Percentiles rank a stretch among this genome's conserved stretches.
Evolutionary conservation across 2,329 filamentous ascomycete genomes (phyloP).

Genomic region (Monilinia polystroma): DNA sequence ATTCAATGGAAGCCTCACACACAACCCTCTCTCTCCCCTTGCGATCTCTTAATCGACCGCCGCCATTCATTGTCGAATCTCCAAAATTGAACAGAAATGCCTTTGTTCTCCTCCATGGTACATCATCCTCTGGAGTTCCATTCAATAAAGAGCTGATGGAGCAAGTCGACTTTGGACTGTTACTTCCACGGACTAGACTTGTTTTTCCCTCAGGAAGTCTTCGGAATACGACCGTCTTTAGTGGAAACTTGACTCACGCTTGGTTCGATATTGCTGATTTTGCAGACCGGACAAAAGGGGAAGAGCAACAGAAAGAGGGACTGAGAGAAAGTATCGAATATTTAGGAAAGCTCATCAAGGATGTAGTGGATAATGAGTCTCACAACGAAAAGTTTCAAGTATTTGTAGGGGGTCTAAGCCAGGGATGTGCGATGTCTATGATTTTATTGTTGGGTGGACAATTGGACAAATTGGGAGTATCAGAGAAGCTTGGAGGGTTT

Average conservation of each 20-base stretch:
- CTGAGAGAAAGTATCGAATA: slow-evolving; percentile 27
- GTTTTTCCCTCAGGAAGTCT: slow-evolving; percentile 31
- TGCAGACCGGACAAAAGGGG: slow-evolving; percentile 31
- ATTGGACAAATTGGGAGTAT: slow-evolving; percentile 7
- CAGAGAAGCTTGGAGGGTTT: slow-evolving; percentile 24
- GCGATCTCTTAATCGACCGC: slow-evolving; percentile 5
- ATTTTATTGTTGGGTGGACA: slow-evolving; percentile 30
- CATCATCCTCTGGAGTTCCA: slow-evolving; percentile 40
- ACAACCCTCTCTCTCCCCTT: background rate
- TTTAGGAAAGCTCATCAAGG: slow-evolving; percentile 23
- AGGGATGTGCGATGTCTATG: slow-evolving; percentile 32
- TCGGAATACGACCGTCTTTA: slow-evolving; percentile 30
- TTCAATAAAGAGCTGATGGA: slow-evolving; percentile 42
- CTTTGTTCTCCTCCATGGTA: slow-evolving; percentile 46
- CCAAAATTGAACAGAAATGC: slow-evolving; percentile 40
- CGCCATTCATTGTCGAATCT: slow-evolving; percentile 29
- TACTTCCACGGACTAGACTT: slow-evolving; percentile 28
- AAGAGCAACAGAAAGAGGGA: slow-evolving; percentile 22
- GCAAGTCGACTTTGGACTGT: slow-evolving; percentile 39
- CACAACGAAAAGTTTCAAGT: slow-evolving; percentile 9
- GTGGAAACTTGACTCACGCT: slow-evolving; percentile 30
- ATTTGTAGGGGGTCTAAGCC: slow-evolving; percentile 32
- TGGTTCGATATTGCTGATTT: slow-evolving; percentile 37
- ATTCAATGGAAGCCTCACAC: background rate
- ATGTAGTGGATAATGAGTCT: slow-evolving; percentile 23